Evolutionary conservation across 2,329 filamentous ascomycete genomes (phyloP), one percentile per base, ranked within the genome.

Genomic region (Colletotrichum simmondsii): DNA sequence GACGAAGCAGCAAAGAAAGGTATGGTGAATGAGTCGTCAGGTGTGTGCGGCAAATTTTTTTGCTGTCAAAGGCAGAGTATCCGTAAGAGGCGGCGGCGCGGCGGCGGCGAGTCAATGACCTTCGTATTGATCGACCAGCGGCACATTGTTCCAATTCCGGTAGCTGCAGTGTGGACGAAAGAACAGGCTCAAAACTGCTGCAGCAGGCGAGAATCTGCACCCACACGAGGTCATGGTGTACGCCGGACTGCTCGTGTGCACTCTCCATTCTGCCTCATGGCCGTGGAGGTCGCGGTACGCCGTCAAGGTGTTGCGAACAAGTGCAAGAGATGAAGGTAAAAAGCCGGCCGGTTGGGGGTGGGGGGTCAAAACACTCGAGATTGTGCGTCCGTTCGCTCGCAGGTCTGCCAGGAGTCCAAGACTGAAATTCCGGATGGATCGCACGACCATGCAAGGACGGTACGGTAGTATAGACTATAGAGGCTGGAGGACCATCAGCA

Each of bases 41-140:
- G 61, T 19, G 56, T 60, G 42, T 54, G 24, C 53, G 52, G 53
- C 53, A 30, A 53, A 63, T 12, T 5, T 32, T 42, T 42, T 42
- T n/a, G 37, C 24, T 64, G 70, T 60, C 66, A 57, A 63, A 59
- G 69, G 19, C 60, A 49, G 68, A 35, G 66, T 16, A 16, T 42
- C 37, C 37, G 37, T 42, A 16, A 42, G 42, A 49, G 42, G 42
- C 19, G 42, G 42, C 8, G 42, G 42, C 19, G 26, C 19, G 42
- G 42, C 19, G 58, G 32, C 65, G 60, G 66, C 66, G 70, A 70
- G 66, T 72, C 70, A 72, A 68, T 30, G 53, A 28, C 32, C n/a
- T 42, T 69, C 30, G 42, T 56, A 28, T 56, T 53, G 19, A 57
- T 26, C 63, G 62, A 30, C 65, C 46, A 66, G 46, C 56, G 57